phyloP scores from a whole-genome alignment of 176 grass and related monocot genomes.

The Carex kokanica region DNA sequence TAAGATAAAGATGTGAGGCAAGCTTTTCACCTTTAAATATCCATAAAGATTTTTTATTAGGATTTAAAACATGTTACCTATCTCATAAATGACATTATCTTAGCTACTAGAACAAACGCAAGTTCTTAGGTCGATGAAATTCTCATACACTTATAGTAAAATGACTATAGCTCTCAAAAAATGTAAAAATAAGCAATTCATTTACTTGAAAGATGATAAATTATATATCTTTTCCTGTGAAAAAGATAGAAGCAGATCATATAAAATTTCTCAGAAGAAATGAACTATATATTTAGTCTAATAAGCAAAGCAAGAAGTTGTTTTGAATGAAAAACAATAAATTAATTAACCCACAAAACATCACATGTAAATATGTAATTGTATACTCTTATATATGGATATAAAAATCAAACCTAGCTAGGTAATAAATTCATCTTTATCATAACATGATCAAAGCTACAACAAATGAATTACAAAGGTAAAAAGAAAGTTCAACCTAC shows the following conservation, averaged over 20 bases:
- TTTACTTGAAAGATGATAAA: background rate
- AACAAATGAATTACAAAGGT: background rate
- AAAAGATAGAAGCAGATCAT: background rate
- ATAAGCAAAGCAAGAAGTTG: background rate
- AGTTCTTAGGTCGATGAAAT: background rate
- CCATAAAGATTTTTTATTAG: too few relatives aligned
- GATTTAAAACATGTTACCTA: too few relatives aligned
- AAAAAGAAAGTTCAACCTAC: background rate
- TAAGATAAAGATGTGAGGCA: too few relatives aligned
- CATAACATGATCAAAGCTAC: conserved; percentile 11
- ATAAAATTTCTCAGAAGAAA: background rate
- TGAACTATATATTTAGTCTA: background rate
- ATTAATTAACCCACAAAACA: background rate
- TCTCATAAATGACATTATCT: too few relatives aligned
- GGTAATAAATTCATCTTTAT: conserved; percentile 1
- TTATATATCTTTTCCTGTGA: background rate
- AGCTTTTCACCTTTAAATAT: too few relatives aligned
- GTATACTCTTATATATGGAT: background rate
- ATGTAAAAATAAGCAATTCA: background rate
- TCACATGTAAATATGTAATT: conserved; percentile 19
- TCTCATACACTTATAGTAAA: background rate
- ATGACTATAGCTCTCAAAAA: background rate
- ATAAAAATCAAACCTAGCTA: background rate
- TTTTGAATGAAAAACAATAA: background rate
- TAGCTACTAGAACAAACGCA: too few relatives aligned